Percentiles rank a stretch among this genome's conserved stretches.
Evolutionary conservation across 495 filamentous ascomycete genomes (phyloP).

Genomic region (Clavariopsis aquatica): DNA sequence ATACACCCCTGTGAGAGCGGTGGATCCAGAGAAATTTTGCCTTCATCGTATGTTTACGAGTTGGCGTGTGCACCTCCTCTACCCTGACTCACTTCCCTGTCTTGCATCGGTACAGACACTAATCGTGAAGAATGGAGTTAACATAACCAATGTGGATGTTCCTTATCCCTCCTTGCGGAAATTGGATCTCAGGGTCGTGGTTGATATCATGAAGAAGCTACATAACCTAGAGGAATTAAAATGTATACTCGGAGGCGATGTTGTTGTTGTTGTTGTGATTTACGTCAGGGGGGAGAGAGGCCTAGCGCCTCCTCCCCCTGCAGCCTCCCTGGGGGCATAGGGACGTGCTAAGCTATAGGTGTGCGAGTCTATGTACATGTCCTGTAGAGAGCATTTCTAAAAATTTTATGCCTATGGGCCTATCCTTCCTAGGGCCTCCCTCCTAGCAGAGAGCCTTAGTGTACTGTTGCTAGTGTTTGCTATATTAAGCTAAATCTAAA

Average conservation of each 20-base stretch:
- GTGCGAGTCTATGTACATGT: too few species aligned
- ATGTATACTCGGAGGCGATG: neutral
- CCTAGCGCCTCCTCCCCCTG: too few species aligned
- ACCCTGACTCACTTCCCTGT: neutral
- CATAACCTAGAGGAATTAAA: neutral
- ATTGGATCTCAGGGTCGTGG: slow-evolving; percentile 5
- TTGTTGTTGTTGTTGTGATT: neutral
- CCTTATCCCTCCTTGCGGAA: neutral
- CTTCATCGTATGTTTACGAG: neutral
- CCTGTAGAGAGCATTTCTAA: too few species aligned
- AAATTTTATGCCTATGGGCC: too few species aligned
- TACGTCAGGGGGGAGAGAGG: too few species aligned
- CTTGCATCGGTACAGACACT: slow-evolving; percentile 4
- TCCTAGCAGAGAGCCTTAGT: too few species aligned
- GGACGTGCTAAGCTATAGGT: too few species aligned
- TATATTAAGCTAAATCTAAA: too few species aligned
- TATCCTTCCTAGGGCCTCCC: too few species aligned
- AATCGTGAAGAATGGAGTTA: neutral
- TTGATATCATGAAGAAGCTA: neutral
- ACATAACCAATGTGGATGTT: neutral
- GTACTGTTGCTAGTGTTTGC: too few species aligned
- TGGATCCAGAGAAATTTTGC: neutral
- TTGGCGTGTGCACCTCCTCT: slow-evolving; percentile 12
- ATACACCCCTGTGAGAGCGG: neutral
- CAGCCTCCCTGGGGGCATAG: too few species aligned